Base-by-base conservation (phyloP, 768 basidiomycete genomes). In the Tremella yokohamensis region DNA sequence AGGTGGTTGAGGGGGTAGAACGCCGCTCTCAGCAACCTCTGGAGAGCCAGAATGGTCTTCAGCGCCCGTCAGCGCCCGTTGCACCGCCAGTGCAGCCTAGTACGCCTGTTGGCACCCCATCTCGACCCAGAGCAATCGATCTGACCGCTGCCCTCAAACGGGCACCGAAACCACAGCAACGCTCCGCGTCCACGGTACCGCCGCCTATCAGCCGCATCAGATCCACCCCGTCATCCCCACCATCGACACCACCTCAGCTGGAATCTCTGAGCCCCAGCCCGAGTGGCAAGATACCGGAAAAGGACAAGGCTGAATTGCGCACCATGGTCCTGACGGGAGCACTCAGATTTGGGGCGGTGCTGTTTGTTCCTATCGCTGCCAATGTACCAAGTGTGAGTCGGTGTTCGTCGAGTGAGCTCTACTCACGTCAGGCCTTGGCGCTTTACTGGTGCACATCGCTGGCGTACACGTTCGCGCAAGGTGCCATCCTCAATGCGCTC, bases 391-490 rank as follows among this genome's bases (percentile, higher is more conserved):
- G 64, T 37, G 78, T 78, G 49, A 66, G 77, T 73, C 29, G n/a
- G 42, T 47, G n/a, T 20, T 26, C 37, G 40, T 45, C 22, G 42
- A 45, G 13, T 4, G 20, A 4, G 18, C 38, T 1, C 24, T 11
- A 7, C 19, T 47, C 25, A 60, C 45, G 15, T 0, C 61, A 78
- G 77, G 76, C 76, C 3, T 69, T 79, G 1, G 73, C 68, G 20
- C 49, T 76, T 8, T 79, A 79, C 53, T 79, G 78, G 78, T 48
- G 73, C 8, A 72, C 76, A 6, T 72, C 70, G 18, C 74, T 76
- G 54, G 49, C 63, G 11, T 79, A 70, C 54, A 74, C 75, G 8
- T 53, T 79, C 2, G 61, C 60, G 0, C 78, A 79, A 61, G 75
- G 73, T 54, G 19, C 66, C 6, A 18, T 63, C 13, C 61, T 79